Evolutionary conservation across 352 stramenopile species (phyloP).

Genomic region (Globisporangium echinulatum): DNA sequence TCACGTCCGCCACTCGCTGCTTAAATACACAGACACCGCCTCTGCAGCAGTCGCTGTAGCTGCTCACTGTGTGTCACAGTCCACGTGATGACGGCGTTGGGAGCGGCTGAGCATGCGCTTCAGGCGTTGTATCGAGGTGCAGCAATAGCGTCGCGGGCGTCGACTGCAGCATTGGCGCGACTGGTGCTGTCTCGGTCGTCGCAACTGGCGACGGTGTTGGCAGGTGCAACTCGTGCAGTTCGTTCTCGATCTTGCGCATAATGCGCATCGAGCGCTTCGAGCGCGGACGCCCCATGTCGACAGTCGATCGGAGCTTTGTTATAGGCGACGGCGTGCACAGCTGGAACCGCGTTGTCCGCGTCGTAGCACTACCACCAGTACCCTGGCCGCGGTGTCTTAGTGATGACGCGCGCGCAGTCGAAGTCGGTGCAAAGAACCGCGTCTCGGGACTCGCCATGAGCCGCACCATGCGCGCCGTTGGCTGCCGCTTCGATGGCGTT

Average conservation of each 20-base stretch:
- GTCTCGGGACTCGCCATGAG: conserved; percentile 26
- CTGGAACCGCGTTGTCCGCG: conserved; percentile 38
- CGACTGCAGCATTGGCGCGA: not conserved
- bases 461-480: conserved; percentile 17
- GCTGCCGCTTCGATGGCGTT: conserved; percentile 10
- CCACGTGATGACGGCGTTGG: not conserved
- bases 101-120: too few species aligned
- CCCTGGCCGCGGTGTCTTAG: conserved; percentile 11
- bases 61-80: too few species aligned
- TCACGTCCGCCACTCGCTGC: not conserved
- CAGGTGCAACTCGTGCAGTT: conserved; percentile 27
- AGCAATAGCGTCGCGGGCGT: not conserved
- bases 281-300: conserved; percentile 65
- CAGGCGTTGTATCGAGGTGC: not conserved
- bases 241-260: conserved; percentile 49
- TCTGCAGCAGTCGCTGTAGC: too few species aligned
- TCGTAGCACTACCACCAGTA: conserved; percentile 9
- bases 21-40: conserved; percentile 11
- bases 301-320: conserved; percentile 70
- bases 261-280: conserved; percentile 53
- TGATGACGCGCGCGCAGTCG: conserved; percentile 1
- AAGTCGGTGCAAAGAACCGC: conserved; percentile 22
- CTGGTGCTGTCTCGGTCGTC: not conserved
- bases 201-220: not conserved
- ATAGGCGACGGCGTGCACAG: conserved; percentile 77